Conservation (phyloP, 2,329 filamentous ascomycete genomes). For the Xylariales sp. region DNA sequence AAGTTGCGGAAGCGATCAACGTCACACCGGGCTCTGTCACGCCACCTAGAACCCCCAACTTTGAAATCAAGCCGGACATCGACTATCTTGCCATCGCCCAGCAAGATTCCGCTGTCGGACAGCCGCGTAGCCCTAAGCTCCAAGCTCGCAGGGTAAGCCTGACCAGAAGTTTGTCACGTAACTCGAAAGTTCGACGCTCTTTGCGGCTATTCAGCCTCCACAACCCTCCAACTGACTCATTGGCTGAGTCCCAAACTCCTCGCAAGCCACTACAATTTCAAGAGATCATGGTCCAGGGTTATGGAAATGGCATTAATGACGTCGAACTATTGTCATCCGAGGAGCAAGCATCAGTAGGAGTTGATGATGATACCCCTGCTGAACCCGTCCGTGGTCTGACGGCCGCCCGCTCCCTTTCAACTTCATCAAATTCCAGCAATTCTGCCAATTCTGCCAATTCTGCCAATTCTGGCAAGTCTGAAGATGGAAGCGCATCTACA, state of each 20-base stretch:
- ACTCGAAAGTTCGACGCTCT: constrained; percentile 26
- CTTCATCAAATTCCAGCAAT: constrained; percentile 10
- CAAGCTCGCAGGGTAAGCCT: constrained; percentile 20
- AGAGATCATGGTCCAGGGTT: constrained; percentile 49
- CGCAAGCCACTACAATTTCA: constrained; percentile 29
- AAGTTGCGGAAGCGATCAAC: constrained; percentile 8
- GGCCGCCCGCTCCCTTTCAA: constrained; percentile 4
- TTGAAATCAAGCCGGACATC: constrained; percentile 51
- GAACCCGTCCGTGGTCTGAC: no score
- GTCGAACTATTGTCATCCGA: constrained; percentile 13
- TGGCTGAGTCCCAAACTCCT: not conserved
- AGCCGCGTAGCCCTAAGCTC: constrained; percentile 3
- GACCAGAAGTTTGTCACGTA: constrained; percentile 25
- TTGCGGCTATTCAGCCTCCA: constrained; percentile 11
- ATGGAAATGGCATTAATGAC: constrained; percentile 48
- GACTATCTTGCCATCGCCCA: constrained; percentile 47
- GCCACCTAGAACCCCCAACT: constrained; percentile 7
- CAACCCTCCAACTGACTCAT: constrained; percentile 12
- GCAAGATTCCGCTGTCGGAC: constrained; percentile 14
- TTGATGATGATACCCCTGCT: not conserved
- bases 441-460: constrained; percentile 11
- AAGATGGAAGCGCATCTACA: constrained; percentile 14
- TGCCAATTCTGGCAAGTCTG: constrained; percentile 11
- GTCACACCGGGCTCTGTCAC: constrained; percentile 4
- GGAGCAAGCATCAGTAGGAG: not conserved